phyloP scores from a whole-genome alignment of 495 filamentous ascomycete genomes.

The Poronia punctata region DNA sequence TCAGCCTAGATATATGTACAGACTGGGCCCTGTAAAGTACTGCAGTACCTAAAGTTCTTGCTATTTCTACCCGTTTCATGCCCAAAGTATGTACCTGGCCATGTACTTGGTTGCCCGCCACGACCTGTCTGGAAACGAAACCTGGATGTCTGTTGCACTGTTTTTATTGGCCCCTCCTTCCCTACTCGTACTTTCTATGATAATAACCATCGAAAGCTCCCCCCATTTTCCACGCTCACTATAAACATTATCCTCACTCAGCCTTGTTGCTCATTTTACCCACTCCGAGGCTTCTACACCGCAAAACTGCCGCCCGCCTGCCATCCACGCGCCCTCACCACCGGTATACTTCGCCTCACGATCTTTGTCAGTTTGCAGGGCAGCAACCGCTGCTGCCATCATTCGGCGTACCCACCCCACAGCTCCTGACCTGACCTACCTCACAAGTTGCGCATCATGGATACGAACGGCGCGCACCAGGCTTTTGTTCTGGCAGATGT shows the following conservation, averaged over 20 bases:
- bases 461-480: slow-evolving; percentile 57
- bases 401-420: slow-evolving; percentile 25
- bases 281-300: background rate
- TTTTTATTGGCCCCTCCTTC: slow-evolving; percentile 8
- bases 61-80: too few relatives aligned
- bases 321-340: slow-evolving; percentile 1
- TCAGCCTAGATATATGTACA: too few relatives aligned
- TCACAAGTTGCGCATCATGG: slow-evolving; percentile 46
- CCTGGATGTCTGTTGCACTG: background rate
- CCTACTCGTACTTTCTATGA: background rate
- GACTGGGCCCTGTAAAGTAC: too few relatives aligned
- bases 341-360: slow-evolving; percentile 2
- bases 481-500: slow-evolving; percentile 68
- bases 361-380: slow-evolving; percentile 8
- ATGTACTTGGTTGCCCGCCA: too few relatives aligned
- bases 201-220: slow-evolving; percentile 3
- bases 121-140: background rate
- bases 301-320: too few relatives aligned
- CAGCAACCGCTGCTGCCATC: slow-evolving; percentile 11
- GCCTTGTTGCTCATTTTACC: slow-evolving; percentile 1
- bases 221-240: background rate
- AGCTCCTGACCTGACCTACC: slow-evolving; percentile 14
- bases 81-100: too few relatives aligned
- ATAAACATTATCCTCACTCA: background rate
- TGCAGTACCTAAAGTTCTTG: too few relatives aligned